Base-by-base conservation (phyloP, 2,329 filamentous ascomycete genomes). In the Plenodomus tracheiphilus region DNA sequence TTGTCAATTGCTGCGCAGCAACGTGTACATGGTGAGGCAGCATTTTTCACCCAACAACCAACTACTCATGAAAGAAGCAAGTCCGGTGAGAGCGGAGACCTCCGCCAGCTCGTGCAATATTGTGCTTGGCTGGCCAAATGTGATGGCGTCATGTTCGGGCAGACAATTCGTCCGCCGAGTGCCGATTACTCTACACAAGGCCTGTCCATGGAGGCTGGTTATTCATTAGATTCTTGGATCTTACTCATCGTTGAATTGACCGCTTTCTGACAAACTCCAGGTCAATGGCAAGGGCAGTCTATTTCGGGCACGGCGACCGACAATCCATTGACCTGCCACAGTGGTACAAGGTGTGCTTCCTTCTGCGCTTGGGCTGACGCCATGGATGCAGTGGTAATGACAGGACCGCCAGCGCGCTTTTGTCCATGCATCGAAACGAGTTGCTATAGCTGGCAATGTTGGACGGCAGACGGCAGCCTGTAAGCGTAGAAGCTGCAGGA, bases 401-500 rank as follows among this genome's bases (percentile, higher is more conserved):
- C 56, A 70, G 59, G 61, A 64, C 57, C 45, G 34, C 40, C 45
- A 62, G 44, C 53, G 58, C 59, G 47, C 57, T 59, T 56, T 46
- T 57, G 51, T 53, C 44, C 46, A 50, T 6, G 11, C 28, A 7
- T 55, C 56, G 58, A 67, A 65, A 64, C 61, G 56, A 55, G 58
- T 47, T 61, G 47, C 52, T 61, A 55, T 52, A 56, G 52, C 51
- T 44, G 46, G 42, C 39, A 51, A 46, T 48, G 51, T 49, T 53
- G 60, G 50, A 51, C 49, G 51, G 56, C 56, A 61, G 50, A 51
- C 49, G 51, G 56, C 56, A 61, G 58, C 53, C 48, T 50, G 51
- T 39, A 51, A 62, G 60, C 58, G 56, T 62, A 53, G 56, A 61
- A 59, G 64, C 58, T 68, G 68, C 68, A 71, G 68, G 68, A 66